These are phyloP conservation scores for Fraxinus baroniana DNA, from an alignment of 305 asterid genomes.

Conservation along the genomic window DNA sequence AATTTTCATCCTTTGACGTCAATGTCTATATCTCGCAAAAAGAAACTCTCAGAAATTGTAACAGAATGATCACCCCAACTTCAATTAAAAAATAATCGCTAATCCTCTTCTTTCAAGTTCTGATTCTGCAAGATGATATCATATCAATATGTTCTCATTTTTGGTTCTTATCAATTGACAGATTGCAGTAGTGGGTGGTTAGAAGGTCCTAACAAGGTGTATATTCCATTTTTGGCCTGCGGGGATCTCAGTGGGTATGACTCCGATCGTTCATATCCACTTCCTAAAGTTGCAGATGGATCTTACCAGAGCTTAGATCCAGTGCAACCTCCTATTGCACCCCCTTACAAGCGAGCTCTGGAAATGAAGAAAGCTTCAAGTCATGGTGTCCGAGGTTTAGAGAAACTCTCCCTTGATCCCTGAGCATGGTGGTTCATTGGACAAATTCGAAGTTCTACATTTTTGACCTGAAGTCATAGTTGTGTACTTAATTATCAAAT, in stretches of 20 bases:
- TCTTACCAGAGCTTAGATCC: constrained; percentile 80
- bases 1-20: neutral
- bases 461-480: neutral
- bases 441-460: neutral
- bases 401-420: constrained; percentile 57
- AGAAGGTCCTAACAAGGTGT: constrained; percentile 93
- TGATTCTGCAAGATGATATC: neutral
- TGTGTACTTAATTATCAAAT: neutral
- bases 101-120: neutral
- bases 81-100: neutral
- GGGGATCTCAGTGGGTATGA: constrained; percentile 92
- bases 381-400: constrained; percentile 62
- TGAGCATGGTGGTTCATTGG: constrained; percentile 24
- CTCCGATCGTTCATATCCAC: constrained; percentile 87
- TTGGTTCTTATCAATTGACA: constrained; percentile 29
- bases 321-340: constrained; percentile 95
- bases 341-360: constrained; percentile 94
- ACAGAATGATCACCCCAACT: neutral
- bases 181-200: constrained; percentile 98
- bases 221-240: constrained; percentile 93
- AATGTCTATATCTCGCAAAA: neutral
- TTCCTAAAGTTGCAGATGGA: constrained; percentile 68
- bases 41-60: neutral
- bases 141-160: neutral
- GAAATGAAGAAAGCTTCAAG: constrained; percentile 87